Evolutionary conservation across 805 yeast species (phyloP), one percentile per base, ranked within the genome.

Genomic region (Candida michaelii): DNA sequence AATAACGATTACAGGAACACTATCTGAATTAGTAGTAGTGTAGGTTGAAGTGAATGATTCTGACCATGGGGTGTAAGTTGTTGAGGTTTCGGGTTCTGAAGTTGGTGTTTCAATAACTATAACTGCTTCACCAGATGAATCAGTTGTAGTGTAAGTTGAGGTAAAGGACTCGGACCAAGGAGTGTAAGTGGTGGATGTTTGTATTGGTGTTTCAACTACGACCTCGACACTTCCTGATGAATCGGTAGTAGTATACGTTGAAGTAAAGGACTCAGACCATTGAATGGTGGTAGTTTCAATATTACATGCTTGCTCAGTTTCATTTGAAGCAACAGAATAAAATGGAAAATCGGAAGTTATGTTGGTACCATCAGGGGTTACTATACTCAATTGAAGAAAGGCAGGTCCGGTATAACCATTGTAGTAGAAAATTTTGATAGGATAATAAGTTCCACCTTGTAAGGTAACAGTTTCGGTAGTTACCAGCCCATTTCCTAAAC

Each of bases 391-490:
- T 21, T 21, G 5, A n/a, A 25, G n/a, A 25, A 25, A 25, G 7
- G 12, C 13, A 7, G 13, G 13, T 11, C 13, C 29, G 4, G 6
- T 11, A 11, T 9, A 12, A 7, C 13, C 30, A 13, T 35, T 19
- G 18, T 35, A 35, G 30, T 35, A 35, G 12, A 35, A 13, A 4
- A 35, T 23, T n/a, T 35, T 35, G 4, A 35, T 35, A 5, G 38
- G 38, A 24, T 35, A 35, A 17, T 23, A 25, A 25, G 6, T 7
- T 7, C 29, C 29, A 7, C n/a, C 29, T 11, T 25, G 4, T 11
- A 25, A 25, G 11, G 13, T 11, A 7, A 8, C 23, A 21, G 8
- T 27, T 27, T 5, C 8, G 5, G 23, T 8, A 21, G 23, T 21
- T 21, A 21, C 5, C 23, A 21, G 23, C 23, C 23, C 23, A 21